Evolutionary conservation across 1,284 basidiomycete species (phyloP).

Genomic region (Tranzscheliella williamsii): DNA sequence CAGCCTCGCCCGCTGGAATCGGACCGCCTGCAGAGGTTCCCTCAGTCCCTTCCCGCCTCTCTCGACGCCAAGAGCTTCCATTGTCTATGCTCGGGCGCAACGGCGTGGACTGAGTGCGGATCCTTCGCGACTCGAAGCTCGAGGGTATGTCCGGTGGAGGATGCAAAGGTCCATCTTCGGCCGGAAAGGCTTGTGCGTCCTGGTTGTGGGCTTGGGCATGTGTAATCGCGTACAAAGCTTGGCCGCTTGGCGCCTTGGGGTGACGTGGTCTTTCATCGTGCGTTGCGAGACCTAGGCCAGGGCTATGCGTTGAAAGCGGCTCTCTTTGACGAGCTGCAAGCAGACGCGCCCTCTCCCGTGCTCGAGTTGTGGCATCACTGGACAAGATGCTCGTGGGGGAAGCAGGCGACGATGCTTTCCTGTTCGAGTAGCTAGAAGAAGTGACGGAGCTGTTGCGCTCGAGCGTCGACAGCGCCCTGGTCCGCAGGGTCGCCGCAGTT

Average conservation of each 20-base stretch:
- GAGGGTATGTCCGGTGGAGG: no score
- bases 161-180: no score
- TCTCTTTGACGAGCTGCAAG: conserved; percentile 9
- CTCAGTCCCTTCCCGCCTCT: no score
- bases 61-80: no score
- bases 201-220: no score
- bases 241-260: no score
- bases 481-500: neutral
- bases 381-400: neutral
- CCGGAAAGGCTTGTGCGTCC: no score
- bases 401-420: neutral
- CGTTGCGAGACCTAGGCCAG: neutral
- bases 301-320: neutral
- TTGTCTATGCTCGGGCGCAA: conserved; percentile 21
- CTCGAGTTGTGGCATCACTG: conserved; percentile 18
- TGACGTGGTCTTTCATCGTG: no score
- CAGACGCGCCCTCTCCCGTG: conserved; percentile 22
- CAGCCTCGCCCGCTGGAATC: no score
- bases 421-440: neutral
- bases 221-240: no score
- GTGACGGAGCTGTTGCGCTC: neutral
- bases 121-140: conserved; percentile 8
- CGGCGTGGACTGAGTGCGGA: conserved; percentile 34
- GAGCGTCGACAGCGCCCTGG: neutral
- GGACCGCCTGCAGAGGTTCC: no score